Evolutionary conservation across 108 stramenopile genomes (phyloP).

Genomic region (Nannochloropsis gaditana): DNA sequence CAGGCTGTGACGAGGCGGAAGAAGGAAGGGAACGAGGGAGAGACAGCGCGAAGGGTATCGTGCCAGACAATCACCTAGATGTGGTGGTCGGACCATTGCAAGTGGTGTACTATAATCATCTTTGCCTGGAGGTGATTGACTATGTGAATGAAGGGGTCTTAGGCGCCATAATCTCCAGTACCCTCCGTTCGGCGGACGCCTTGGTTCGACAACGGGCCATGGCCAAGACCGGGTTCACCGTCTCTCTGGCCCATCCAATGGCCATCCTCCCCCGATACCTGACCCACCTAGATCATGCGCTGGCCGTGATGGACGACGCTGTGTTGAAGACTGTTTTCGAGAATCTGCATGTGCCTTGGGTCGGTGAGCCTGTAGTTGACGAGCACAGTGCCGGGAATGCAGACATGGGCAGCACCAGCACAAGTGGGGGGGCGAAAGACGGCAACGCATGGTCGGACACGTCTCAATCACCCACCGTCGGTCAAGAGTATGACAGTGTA

Average conservation of each 20-base stretch:
- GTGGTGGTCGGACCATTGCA: slow-evolving; percentile 21
- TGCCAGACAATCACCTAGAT: neutral
- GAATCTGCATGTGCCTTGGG: neutral
- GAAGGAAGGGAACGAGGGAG: neutral
- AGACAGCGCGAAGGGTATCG: neutral
- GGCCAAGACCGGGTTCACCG: neutral
- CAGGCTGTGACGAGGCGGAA: neutral
- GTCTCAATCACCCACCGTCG: too few species aligned
- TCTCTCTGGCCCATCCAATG: neutral
- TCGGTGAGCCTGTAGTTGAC: neutral
- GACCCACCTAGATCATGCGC: neutral
- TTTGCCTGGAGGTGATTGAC: slow-evolving; percentile 43
- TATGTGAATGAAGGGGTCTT: slow-evolving; percentile 42
- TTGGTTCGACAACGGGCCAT: neutral
- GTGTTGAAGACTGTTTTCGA: neutral
- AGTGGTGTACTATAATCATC: slow-evolving; percentile 34
- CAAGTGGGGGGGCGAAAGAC: neutral
- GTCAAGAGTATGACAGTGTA: neutral
- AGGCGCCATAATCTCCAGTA: slow-evolving; percentile 29
- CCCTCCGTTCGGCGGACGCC: neutral
- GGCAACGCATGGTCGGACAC: neutral
- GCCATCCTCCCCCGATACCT: neutral
- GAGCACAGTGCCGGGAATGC: too few species aligned
- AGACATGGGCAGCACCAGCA: too few species aligned
- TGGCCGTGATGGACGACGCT: neutral